phyloP scores from a whole-genome alignment of 2,329 filamentous ascomycete genomes.

The Aspergillus fijiensis region DNA sequence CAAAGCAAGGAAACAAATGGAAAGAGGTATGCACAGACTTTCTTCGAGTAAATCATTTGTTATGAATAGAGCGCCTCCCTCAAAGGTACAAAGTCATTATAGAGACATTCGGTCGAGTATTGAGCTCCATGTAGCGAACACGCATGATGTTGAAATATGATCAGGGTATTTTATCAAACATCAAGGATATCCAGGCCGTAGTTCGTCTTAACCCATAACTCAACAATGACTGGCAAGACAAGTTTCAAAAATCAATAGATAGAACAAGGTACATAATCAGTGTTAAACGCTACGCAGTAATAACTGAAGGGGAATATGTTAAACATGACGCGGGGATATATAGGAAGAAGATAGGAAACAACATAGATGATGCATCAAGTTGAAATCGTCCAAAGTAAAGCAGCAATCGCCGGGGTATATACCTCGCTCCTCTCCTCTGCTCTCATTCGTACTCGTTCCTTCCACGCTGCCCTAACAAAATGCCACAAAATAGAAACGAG shows the following conservation, averaged over 20 bases:
- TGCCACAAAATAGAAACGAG: conserved; percentile 14
- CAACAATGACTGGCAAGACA: background rate
- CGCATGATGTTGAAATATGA: no score
- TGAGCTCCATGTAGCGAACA: no score
- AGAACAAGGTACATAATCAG: background rate
- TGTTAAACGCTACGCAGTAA: conserved; percentile 3
- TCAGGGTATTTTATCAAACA: no score
- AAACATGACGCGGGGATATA: background rate
- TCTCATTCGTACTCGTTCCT: conserved; percentile 19
- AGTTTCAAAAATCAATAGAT: background rate
- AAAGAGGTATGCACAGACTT: no score
- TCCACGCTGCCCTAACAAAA: conserved; percentile 16
- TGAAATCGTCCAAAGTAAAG: conserved; percentile 5
- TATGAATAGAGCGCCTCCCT: no score
- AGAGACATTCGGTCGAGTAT: no score
- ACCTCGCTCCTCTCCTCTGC: conserved; percentile 15
- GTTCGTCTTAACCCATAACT: no score
- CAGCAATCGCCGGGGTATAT: conserved; percentile 18
- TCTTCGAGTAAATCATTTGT: no score
- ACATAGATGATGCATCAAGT: background rate
- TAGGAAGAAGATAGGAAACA: background rate
- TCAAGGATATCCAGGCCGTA: no score
- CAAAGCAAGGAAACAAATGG: no score
- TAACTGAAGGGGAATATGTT: conserved; percentile 3
- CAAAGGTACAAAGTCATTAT: no score